Conservation (phyloP, 164 flowering plant genomes). For the Tetracentron sinense region DNA sequence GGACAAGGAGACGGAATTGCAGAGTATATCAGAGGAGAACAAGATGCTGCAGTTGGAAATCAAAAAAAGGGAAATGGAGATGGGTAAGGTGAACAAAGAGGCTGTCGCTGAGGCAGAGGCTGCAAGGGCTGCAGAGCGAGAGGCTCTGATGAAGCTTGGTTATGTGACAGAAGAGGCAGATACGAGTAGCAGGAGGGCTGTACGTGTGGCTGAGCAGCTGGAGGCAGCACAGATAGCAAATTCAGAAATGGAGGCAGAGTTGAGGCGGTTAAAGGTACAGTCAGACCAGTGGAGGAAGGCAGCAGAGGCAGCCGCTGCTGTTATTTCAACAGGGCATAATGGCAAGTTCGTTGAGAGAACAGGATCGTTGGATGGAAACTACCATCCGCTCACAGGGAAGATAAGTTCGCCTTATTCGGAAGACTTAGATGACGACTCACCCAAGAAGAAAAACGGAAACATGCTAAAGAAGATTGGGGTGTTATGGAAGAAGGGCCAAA, state of each 20-base stretch:
- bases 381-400: constrained; percentile 35
- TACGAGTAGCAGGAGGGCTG: constrained; percentile 44
- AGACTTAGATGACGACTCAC: constrained; percentile 66
- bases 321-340: constrained; percentile 60
- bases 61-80: constrained; percentile 33
- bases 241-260: constrained; percentile 76
- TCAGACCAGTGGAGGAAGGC: constrained; percentile 99
- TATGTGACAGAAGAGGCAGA: constrained; percentile 64
- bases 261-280: constrained; percentile 81
- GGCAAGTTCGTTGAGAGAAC: constrained; percentile 63
- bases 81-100: constrained; percentile 23
- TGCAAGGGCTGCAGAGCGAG: constrained; percentile 52
- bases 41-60: constrained; percentile 50
- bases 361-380: constrained; percentile 58
- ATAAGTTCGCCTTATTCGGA: constrained; percentile 52
- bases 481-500: constrained; percentile 83
- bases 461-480: constrained; percentile 85
- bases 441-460: constrained; percentile 81
- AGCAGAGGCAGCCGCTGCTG: constrained; percentile 93
- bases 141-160: constrained; percentile 56
- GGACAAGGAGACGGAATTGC: constrained; percentile 74
- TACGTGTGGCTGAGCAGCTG: constrained; percentile 63
- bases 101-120: constrained; percentile 34
- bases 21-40: constrained; percentile 61
- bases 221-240: constrained; percentile 70